Base-by-base conservation (phyloP, 805 yeast species). In the Saturnispora diversa region DNA sequence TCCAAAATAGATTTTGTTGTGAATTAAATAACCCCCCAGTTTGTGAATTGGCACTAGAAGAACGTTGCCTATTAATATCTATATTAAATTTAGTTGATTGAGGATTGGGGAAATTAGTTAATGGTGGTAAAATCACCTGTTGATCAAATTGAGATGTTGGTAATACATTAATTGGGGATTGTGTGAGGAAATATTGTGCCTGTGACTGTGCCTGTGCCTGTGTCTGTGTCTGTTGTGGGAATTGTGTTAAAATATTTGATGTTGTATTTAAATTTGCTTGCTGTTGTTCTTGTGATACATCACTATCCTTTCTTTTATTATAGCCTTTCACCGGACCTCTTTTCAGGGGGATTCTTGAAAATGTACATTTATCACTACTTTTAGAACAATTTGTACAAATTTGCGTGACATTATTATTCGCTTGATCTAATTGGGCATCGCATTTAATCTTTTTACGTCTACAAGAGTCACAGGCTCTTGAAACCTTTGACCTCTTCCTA, bases 401-500 rank as follows among this genome's bases (percentile, higher is more conserved):
- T 44, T 68, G 69, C 27, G 69, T 62, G n/a, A 77, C 69, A 8
- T 63, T 61, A 49, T 63, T 71, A 15, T 72, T 65, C 5, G 66
- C 59, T 9, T 60, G 35, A 38, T 66, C 65, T 43, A 70, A 68
- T 20, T 69, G 69, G 17, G 83, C 85, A 55, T 82, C 77, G 60
- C 94, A 83, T 40, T 75, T 68, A 17, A 82, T 70, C 54, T 83
- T 83, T 57, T 81, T 80, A 34, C 82, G 67, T 27, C 92, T 68
- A 56, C 92, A 83, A 40, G 80, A 77, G 55, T 83, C 94, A 55
- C 94, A 83, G 2, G 90, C 92, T 39, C 94, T 59, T 1, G 87
- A 80, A 0, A 82, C 86, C 55, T 83, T 83, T 7, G 81, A 69
- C 42, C 88, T 52, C 52, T 80, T 80, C 37, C 83, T 66, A 13